Percentiles rank a stretch among this genome's conserved stretches.
Evolutionary conservation across 1,139 yeast species (phyloP).

Genomic region (Protomyces arabidopsidicola): DNA sequence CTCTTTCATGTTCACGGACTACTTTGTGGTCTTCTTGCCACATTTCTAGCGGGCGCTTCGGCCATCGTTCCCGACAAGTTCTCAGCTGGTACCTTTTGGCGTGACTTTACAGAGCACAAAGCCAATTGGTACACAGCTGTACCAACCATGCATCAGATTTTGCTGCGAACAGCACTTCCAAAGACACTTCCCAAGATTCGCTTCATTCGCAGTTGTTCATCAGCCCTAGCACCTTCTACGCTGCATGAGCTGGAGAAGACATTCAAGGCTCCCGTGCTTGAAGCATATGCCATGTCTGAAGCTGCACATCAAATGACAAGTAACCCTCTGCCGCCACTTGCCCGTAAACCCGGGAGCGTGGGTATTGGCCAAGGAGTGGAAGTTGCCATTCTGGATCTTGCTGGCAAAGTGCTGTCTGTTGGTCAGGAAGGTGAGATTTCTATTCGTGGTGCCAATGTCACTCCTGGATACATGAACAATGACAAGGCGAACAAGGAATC

Average conservation of each 20-base stretch:
- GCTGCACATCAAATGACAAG: slow-evolving; percentile 70
- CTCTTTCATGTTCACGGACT: slow-evolving; percentile 69
- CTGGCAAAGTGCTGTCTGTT: slow-evolving; percentile 46
- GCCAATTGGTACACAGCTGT: slow-evolving; percentile 72
- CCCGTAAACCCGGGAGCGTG: slow-evolving; percentile 63
- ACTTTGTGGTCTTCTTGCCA: slow-evolving; percentile 57
- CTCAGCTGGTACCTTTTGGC: slow-evolving; percentile 58
- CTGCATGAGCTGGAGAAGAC: slow-evolving; percentile 52
- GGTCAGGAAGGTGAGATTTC: slow-evolving; percentile 63
- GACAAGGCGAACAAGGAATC: slow-evolving; percentile 61
- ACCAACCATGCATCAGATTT: slow-evolving; percentile 64
- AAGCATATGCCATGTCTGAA: slow-evolving; percentile 77
- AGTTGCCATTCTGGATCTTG: slow-evolving; percentile 51
- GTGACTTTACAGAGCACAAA: slow-evolving; percentile 46
- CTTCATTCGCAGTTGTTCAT: slow-evolving; percentile 63
- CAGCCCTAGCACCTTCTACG: slow-evolving; percentile 61
- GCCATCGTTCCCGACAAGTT: slow-evolving; percentile 56
- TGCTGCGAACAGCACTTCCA: slow-evolving; percentile 52
- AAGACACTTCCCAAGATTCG: slow-evolving; percentile 50
- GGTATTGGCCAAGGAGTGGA: slow-evolving; percentile 63
- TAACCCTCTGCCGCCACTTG: slow-evolving; percentile 59
- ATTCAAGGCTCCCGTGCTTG: slow-evolving; percentile 61
- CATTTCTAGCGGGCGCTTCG: slow-evolving; percentile 57
- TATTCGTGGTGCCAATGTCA: slow-evolving; percentile 59
- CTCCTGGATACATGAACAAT: slow-evolving; percentile 66